Evolutionary conservation across 352 stramenopile species (phyloP).

Genomic region (Pythium myriotylum): DNA sequence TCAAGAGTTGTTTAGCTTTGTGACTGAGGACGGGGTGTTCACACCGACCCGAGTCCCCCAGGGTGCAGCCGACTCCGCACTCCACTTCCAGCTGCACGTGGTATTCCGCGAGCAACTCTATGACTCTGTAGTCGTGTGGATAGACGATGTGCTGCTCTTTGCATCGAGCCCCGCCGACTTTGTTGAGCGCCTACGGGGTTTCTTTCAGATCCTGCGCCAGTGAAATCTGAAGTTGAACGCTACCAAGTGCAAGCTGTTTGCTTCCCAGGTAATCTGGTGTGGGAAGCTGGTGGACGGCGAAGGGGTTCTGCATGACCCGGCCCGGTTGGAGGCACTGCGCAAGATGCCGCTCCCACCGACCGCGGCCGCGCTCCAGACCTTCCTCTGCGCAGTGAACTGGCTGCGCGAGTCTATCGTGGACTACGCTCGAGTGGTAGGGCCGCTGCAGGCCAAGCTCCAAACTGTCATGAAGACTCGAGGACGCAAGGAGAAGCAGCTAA

Average conservation of each 20-base stretch:
- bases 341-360: conserved; percentile 13
- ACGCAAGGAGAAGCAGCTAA: neutral
- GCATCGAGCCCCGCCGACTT: neutral
- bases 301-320: conserved; percentile 6
- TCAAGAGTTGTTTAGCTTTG: conserved; percentile 24
- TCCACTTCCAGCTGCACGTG: conserved; percentile 2
- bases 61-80: conserved; percentile 2
- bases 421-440: neutral
- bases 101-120: conserved; percentile 2
- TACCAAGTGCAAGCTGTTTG: conserved; percentile 16
- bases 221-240: conserved; percentile 22
- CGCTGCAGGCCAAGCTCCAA: conserved; percentile 8
- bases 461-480: neutral
- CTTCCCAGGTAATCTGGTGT: conserved; percentile 13
- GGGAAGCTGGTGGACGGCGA: conserved; percentile 13
- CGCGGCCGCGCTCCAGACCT: conserved; percentile 14
- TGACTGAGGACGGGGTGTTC: conserved; percentile 25
- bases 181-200: too few relatives aligned
- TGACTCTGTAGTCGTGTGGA: conserved; percentile 3
- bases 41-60: conserved; percentile 25
- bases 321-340: neutral
- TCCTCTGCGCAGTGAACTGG: conserved; percentile 22
- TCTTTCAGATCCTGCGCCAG: neutral
- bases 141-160: conserved; percentile 10
- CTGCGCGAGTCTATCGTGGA: conserved; percentile 14